Percentiles rank a stretch among this genome's conserved stretches.
phyloP scores from a whole-genome alignment of 345 rosid genomes.

The Noccaea bulbosa region DNA sequence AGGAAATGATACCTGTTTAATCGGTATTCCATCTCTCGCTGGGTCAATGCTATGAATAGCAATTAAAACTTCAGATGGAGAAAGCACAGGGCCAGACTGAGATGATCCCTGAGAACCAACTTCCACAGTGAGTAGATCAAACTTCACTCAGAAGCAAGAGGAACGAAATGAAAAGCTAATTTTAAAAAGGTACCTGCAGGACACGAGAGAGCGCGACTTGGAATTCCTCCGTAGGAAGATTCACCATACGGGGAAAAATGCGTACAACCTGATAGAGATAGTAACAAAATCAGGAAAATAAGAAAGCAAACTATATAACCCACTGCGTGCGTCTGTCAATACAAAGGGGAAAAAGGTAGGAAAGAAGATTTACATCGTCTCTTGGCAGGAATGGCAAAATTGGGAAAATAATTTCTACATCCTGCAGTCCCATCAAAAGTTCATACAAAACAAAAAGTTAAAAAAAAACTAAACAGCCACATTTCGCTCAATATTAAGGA shows the following conservation, averaged over 20 bases:
- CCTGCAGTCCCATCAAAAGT: slow-evolving; percentile 61
- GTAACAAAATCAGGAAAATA: slow-evolving; percentile 17
- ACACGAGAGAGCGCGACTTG: slow-evolving; percentile 75
- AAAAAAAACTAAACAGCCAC: background rate
- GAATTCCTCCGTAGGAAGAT: slow-evolving; percentile 81
- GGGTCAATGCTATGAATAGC: slow-evolving; percentile 96
- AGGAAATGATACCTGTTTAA: slow-evolving; percentile 68
- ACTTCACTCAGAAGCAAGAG: slow-evolving; percentile 19
- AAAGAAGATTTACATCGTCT: slow-evolving; percentile 67
- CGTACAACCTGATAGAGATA: slow-evolving; percentile 60
- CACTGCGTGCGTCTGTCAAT: background rate
- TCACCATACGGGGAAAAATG: slow-evolving; percentile 72
- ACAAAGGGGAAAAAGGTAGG: slow-evolving; percentile 10
- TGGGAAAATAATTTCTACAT: slow-evolving; percentile 85
- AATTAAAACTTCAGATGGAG: slow-evolving; percentile 84
- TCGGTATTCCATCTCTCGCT: slow-evolving; percentile 82
- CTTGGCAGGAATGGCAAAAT: slow-evolving; percentile 79
- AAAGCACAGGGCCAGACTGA: slow-evolving; percentile 63
- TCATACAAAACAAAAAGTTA: background rate
- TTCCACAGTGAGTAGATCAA: slow-evolving; percentile 27
- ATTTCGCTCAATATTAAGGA: slow-evolving; percentile 9
- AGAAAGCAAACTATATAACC: slow-evolving; percentile 3
- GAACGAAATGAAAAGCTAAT: slow-evolving; percentile 5
- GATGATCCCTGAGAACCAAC: slow-evolving; percentile 67
- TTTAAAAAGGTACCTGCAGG: slow-evolving; percentile 63